Evolutionary conservation across 768 basidiomycete genomes (phyloP).

Genomic region (Auriscalpium vulgare): DNA sequence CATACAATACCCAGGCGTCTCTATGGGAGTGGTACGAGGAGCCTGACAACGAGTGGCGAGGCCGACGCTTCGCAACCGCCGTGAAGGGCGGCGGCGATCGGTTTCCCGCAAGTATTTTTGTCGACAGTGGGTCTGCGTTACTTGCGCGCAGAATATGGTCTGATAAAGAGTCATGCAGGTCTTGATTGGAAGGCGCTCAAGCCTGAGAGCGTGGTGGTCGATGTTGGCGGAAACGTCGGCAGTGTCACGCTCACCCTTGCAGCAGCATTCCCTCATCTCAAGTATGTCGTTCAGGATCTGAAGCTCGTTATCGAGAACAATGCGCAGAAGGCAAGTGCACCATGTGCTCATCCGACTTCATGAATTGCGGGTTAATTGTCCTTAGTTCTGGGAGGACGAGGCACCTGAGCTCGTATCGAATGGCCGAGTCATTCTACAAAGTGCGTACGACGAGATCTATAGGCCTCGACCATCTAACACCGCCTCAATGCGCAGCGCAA

Average conservation of each 20-base stretch:
- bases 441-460: neutral
- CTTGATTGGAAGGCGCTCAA: constrained; percentile 28
- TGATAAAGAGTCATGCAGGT: constrained; percentile 13
- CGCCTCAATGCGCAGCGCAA: neutral
- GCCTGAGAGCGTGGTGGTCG: constrained; percentile 25
- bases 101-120: neutral
- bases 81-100: neutral
- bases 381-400: constrained; percentile 2
- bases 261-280: constrained; percentile 27
- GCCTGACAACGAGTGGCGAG: constrained; percentile 1
- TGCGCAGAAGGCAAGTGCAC: neutral
- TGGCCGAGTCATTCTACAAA: constrained; percentile 2
- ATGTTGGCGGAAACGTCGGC: constrained; percentile 34
- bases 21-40: constrained; percentile 2
- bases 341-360: neutral
- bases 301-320: constrained; percentile 1
- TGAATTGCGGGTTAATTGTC: neutral
- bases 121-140: neutral
- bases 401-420: neutral
- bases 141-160: neutral
- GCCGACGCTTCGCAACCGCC: neutral
- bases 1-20: neutral
- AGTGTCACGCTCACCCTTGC: constrained; percentile 27
- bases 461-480: neutral
- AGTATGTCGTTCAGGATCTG: constrained; percentile 29